phyloP scores from a whole-genome alignment of 1,284 basidiomycete species.

The Schizopora paradoxa region DNA sequence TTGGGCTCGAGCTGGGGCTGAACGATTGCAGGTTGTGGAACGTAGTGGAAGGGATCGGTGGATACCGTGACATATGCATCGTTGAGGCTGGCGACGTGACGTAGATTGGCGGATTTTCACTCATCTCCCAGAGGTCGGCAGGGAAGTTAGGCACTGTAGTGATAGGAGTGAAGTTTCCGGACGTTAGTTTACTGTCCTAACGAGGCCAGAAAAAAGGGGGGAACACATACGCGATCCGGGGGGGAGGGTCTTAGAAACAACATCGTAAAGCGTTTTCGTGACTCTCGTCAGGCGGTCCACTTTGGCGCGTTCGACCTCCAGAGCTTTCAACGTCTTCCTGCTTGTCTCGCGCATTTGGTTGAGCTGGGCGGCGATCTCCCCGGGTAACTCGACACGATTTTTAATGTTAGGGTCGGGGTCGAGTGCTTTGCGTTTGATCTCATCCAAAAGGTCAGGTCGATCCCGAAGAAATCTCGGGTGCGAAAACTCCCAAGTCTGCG shows the following conservation, averaged over 20 bases:
- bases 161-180: neutral
- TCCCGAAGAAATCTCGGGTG: slow-evolving; percentile 82
- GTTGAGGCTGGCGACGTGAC: slow-evolving; percentile 57
- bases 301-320: slow-evolving; percentile 46
- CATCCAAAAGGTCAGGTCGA: slow-evolving; percentile 76
- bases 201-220: neutral
- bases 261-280: slow-evolving; percentile 50
- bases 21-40: slow-evolving; percentile 36
- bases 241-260: slow-evolving; percentile 46
- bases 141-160: slow-evolving; percentile 57
- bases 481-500: slow-evolving; percentile 86
- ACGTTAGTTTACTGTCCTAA: neutral
- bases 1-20: slow-evolving; percentile 60
- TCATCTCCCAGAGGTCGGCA: slow-evolving; percentile 49
- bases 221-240: no score
- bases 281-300: slow-evolving; percentile 34
- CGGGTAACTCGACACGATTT: slow-evolving; percentile 69
- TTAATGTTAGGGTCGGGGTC: slow-evolving; percentile 66
- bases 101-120: slow-evolving; percentile 57
- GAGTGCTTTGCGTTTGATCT: slow-evolving; percentile 80
- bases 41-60: slow-evolving; percentile 26
- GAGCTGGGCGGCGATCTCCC: slow-evolving; percentile 69
- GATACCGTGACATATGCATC: slow-evolving; percentile 27
- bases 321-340: slow-evolving; percentile 45
- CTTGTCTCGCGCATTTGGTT: slow-evolving; percentile 66